Percentiles rank a stretch among this genome's conserved stretches.
phyloP scores from a whole-genome alignment of 2,329 filamentous ascomycete genomes.

The Penicillium sp. region DNA sequence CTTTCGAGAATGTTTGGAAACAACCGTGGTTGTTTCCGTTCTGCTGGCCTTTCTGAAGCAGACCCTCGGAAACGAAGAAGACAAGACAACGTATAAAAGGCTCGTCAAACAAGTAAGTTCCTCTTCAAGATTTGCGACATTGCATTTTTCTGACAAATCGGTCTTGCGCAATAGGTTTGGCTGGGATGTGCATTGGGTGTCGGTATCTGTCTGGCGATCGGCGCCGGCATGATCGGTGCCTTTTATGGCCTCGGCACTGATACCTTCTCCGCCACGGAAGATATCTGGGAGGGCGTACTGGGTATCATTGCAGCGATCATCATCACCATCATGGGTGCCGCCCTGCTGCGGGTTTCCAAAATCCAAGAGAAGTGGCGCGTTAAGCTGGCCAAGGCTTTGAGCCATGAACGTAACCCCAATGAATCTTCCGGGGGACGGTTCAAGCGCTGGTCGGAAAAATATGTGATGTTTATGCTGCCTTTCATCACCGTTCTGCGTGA shows the following conservation, averaged over 20 bases:
- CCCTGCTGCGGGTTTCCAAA: conserved; percentile 73
- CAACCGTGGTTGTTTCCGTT: conserved; percentile 79
- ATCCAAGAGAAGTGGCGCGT: conserved; percentile 79
- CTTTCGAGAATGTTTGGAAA: conserved; percentile 79
- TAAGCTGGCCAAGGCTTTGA: conserved; percentile 66
- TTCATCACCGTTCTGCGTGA: conserved; percentile 85
- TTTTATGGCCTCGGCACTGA: conserved; percentile 67
- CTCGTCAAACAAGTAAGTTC: conserved; percentile 52
- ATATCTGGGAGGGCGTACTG: conserved; percentile 78
- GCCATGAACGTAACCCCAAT: conserved; percentile 37
- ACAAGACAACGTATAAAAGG: conserved; percentile 59
- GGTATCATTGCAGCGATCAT: conserved; percentile 68
- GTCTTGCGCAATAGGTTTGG: conserved; percentile 48
- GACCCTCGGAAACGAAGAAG: conserved; percentile 61
- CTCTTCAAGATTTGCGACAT: background rate
- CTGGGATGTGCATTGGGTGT: conserved; percentile 60
- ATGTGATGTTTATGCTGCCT: conserved; percentile 78
- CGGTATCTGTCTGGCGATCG: conserved; percentile 60
- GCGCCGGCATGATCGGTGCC: conserved; percentile 62
- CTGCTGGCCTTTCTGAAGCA: conserved; percentile 80
- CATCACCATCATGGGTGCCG: conserved; percentile 75
- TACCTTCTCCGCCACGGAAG: conserved; percentile 61
- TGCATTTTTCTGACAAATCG: background rate
- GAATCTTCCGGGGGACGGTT: conserved; percentile 42
- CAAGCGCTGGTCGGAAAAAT: conserved; percentile 65